Evolutionary conservation across 805 yeast genomes (phyloP).

Genomic region (Saturnispora dispora): DNA sequence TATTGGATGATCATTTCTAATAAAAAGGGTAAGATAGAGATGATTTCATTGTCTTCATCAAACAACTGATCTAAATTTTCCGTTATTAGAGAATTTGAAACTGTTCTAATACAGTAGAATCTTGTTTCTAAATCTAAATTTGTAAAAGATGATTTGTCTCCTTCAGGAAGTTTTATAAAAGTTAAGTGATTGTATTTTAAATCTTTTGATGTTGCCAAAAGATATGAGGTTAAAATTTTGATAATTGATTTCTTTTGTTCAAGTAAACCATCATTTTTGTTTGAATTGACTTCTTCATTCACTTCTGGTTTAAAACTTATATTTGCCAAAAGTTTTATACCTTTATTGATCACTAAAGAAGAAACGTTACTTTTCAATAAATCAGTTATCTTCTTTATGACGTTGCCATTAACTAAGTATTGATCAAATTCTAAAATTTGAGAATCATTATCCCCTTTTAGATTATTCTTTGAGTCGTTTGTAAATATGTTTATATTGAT

Average conservation of each 20-base stretch:
- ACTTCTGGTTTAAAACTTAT: slow-evolving; percentile 16
- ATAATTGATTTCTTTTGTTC: slow-evolving; percentile 13
- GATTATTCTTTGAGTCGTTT: slow-evolving; percentile 20
- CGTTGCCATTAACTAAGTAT: slow-evolving; percentile 12
- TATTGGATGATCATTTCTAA: slow-evolving; percentile 39
- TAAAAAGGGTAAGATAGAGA: slow-evolving; percentile 40
- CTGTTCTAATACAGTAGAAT: slow-evolving; percentile 30
- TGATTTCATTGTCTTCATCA: slow-evolving; percentile 31
- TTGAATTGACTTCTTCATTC: slow-evolving; percentile 17
- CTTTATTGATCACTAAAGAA: background rate
- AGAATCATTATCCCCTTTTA: slow-evolving; percentile 23
- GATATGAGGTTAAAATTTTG: slow-evolving; percentile 26
- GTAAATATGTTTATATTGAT: slow-evolving; percentile 21
- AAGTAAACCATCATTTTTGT: background rate
- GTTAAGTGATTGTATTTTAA: slow-evolving; percentile 16
- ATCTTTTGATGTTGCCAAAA: slow-evolving; percentile 27
- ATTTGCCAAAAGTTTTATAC: slow-evolving; percentile 3
- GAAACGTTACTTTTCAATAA: background rate
- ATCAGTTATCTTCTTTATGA: slow-evolving; percentile 14
- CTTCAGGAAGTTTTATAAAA: slow-evolving; percentile 18
- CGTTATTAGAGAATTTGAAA: slow-evolving; percentile 38
- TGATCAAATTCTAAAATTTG: slow-evolving; percentile 20
- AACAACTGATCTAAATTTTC: slow-evolving; percentile 33
- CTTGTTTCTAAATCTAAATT: slow-evolving; percentile 16
- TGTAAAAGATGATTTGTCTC: slow-evolving; percentile 11